Percentiles rank a stretch among this genome's conserved stretches.
phyloP scores from a whole-genome alignment of 2,329 filamentous ascomycete species.

The Colletotrichum sp. region DNA sequence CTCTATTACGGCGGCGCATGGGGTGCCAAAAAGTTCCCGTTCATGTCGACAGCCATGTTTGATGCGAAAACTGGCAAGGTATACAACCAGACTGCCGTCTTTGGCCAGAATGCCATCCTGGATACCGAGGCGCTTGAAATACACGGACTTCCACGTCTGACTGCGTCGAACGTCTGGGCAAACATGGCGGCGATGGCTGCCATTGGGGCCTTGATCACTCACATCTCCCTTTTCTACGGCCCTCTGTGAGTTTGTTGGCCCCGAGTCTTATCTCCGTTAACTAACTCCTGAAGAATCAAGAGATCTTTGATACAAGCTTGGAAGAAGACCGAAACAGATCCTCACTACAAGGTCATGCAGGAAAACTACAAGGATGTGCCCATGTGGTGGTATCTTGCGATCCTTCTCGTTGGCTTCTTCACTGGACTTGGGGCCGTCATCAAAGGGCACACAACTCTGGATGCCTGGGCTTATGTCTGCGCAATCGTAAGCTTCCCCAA shows the following conservation, averaged over 20 bases:
- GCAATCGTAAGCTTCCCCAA: conserved; percentile 1
- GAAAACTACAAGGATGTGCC: conserved; percentile 44
- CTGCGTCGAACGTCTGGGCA: conserved; percentile 40
- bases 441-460: conserved; percentile 12
- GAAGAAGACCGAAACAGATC: conserved; percentile 35
- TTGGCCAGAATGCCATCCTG: conserved; percentile 31
- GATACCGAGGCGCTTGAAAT: conserved; percentile 28
- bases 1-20: conserved; percentile 46
- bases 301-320: conserved; percentile 25
- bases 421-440: conserved; percentile 45
- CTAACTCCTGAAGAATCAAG: not conserved
- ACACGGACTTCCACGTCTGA: conserved; percentile 44
- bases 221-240: conserved; percentile 40
- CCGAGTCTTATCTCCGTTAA: fast-evolving
- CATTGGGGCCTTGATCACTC: conserved; percentile 33
- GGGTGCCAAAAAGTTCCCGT: conserved; percentile 28
- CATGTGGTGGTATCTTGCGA: conserved; percentile 44
- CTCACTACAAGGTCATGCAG: conserved; percentile 47
- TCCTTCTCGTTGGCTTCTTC: conserved; percentile 37
- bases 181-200: conserved; percentile 54
- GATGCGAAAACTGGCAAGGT: conserved; percentile 31
- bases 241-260: not conserved
- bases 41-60: conserved; percentile 42
- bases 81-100: conserved; percentile 48
- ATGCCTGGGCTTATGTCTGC: conserved; percentile 17